Evolutionary conservation across 2,329 filamentous ascomycete species (phyloP).

Genomic region (Aureobasidium sp.): DNA sequence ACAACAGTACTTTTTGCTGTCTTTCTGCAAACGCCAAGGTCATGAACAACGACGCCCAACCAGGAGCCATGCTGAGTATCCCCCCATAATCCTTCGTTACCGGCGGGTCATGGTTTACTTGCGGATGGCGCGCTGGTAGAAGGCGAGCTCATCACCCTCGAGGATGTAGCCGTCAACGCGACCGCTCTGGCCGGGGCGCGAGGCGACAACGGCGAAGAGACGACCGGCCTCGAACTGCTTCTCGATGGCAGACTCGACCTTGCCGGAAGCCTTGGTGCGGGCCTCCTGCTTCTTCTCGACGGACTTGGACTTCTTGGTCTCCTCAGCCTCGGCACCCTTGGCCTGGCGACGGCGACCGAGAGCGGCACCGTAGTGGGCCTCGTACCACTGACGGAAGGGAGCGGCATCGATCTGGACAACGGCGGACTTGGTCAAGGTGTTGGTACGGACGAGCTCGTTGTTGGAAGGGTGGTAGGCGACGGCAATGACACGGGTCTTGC

Average conservation of each 20-base stretch:
- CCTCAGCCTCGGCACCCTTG: conserved; percentile 55
- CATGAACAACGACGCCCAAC: conserved; percentile 16
- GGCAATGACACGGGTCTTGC: conserved; percentile 98
- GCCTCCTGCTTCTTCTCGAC: conserved; percentile 95
- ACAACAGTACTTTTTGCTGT: conserved; percentile 15
- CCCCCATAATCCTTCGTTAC: conserved; percentile 7
- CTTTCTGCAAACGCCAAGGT: conserved; percentile 5
- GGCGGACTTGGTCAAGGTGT: conserved; percentile 98
- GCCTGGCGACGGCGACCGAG: conserved; percentile 90
- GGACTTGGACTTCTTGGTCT: conserved; percentile 86
- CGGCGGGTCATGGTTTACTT: conserved; percentile 58
- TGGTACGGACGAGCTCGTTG: conserved; percentile 99
- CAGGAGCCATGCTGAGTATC: conserved; percentile 8
- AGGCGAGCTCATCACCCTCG: conserved; percentile 98
- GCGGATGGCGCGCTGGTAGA: conserved; percentile 99
- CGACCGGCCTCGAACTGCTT: conserved; percentile 99
- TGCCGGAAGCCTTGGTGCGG: conserved; percentile 74
- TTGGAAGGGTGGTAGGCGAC: conserved; percentile 99
- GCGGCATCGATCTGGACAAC: conserved; percentile 98
- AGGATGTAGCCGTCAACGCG: conserved; percentile 96
- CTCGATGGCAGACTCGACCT: conserved; percentile 89
- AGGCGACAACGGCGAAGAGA: conserved; percentile 86
- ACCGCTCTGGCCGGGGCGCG: conserved; percentile 92
- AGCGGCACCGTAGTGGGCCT: conserved; percentile 94
- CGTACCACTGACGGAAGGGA: conserved; percentile 99